phyloP scores from a whole-genome alignment of 371 early-diverging fungal species.

The Mortierella sp. region DNA sequence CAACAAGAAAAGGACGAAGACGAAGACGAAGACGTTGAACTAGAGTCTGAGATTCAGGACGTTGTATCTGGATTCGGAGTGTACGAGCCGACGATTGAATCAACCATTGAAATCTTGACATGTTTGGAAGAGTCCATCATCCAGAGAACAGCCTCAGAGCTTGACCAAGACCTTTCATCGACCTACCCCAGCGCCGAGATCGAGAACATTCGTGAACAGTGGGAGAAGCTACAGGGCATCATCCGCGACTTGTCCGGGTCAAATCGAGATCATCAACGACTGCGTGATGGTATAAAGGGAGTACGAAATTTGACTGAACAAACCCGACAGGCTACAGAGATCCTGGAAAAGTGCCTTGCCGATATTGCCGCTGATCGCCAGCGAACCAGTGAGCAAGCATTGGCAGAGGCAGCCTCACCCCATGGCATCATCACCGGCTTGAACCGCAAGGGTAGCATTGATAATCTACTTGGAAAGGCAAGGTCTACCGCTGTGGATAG shows the following conservation, averaged over 20 bases:
- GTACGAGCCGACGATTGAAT: conserved; percentile 47
- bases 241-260: conserved; percentile 28
- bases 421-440: conserved; percentile 15
- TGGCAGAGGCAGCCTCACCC: conserved; percentile 8
- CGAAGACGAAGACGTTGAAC: conserved; percentile 32
- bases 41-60: conserved; percentile 49
- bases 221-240: conserved; percentile 29
- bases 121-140: conserved; percentile 43
- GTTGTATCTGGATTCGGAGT: conserved; percentile 47
- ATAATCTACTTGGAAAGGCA: conserved; percentile 3
- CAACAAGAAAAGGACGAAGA: conserved; percentile 22
- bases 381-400: conserved; percentile 15
- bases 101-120: conserved; percentile 47
- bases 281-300: conserved; percentile 46
- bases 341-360: conserved; percentile 35
- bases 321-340: conserved; percentile 18
- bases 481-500: conserved; percentile 28
- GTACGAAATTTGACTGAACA: conserved; percentile 34
- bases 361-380: conserved; percentile 35
- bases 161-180: background rate
- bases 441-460: conserved; percentile 1
- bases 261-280: conserved; percentile 47
- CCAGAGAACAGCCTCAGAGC: conserved; percentile 1
- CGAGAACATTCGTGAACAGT: conserved; percentile 22
- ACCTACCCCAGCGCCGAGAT: conserved; percentile 22